A percentile compares a stretch with the other conserved stretches of the same genome.
Conservation (phyloP, 2,329 filamentous ascomycete species). For the Orbilia ellipsospora region DNA sequence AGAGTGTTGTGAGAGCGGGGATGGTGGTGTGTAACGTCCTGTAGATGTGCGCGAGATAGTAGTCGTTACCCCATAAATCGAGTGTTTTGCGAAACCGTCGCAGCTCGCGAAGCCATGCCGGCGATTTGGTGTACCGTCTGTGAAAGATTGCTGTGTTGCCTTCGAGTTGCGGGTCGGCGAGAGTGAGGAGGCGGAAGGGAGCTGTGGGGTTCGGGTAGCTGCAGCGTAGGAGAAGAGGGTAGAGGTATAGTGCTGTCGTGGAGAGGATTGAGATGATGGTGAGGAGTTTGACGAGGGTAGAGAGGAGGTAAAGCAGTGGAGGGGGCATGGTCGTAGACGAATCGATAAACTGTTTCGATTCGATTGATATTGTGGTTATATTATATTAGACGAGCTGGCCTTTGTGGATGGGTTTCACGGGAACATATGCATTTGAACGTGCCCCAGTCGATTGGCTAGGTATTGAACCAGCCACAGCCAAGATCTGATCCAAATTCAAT, state of each 20-base stretch:
- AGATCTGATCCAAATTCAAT: no score
- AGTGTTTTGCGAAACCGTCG: constrained; percentile 71
- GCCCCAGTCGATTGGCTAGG: constrained; percentile 16
- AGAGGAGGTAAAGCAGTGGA: constrained; percentile 24
- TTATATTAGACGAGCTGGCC: no score
- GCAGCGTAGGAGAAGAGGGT: constrained; percentile 84
- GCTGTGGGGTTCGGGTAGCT: constrained; percentile 61
- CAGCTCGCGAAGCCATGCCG: constrained; percentile 50
- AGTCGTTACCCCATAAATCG: constrained; percentile 93
- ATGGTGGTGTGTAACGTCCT: constrained; percentile 69
- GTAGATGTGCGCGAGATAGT: constrained; percentile 93
- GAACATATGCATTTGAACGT: constrained; percentile 29
- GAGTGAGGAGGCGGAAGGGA: constrained; percentile 73
- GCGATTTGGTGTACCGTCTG: constrained; percentile 38
- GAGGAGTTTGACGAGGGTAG: constrained; percentile 64
- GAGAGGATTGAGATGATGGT: constrained; percentile 75
- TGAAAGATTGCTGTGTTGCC: constrained; percentile 71
- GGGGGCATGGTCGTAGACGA: constrained; percentile 36
- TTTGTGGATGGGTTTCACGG: not conserved
- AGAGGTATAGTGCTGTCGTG: constrained; percentile 85
- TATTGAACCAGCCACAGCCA: not conserved
- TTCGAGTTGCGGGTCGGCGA: constrained; percentile 76
- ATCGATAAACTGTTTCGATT: no score
- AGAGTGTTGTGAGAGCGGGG: constrained; percentile 29
- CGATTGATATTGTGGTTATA: no score